Base-by-base conservation (phyloP, 345 rosid species). In the Cardamine occulta region DNA sequence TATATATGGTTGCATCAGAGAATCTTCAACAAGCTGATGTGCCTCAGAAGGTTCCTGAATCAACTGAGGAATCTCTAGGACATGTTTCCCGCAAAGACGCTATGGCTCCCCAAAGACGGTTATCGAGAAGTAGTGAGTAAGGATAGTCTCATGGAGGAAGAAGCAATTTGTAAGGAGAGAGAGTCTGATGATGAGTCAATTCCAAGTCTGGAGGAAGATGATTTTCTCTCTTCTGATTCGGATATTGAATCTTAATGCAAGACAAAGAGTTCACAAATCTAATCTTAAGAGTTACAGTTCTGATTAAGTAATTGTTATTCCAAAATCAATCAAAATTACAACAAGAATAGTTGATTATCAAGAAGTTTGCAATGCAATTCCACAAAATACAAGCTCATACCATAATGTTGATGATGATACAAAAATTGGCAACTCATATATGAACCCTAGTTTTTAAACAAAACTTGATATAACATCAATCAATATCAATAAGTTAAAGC, bases 61-160 rank as follows among this genome's bases (percentile, higher is more conserved):
- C 78, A 37, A 5, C 6, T 14, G 56, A 23, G 63, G 77, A 75
- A 77, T 59, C 65, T 70, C 75, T 71, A 68, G 88, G 74, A 72
- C 70, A 31, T 10, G 51, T 8, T 23, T 72, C 84, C 14, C 66
- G 80, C 17, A 69, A 67, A 77, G 79, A 47, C 40, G 66, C 21
- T 47, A 37, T 12, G 9, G 28, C 28, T 79, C 19, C 73, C 69
- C 59, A 54, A 23, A 28, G 79, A 62, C 1, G 24, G 15, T 14
- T 28, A 26, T 66, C 14, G 1, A 65, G 31, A 67, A 75, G 48
- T 49, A 55, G 65, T 13, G 31, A 60, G 34, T 29, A 70, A 63
- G 45, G 75, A 76, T 63, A 32, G 59, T 70, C 4, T 63, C 24
- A 62, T 69, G 70, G 71, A 63, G 66, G 80, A 63, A 45, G 58